Evolutionary conservation across 2,329 filamentous ascomycete species (phyloP).

Genomic region (Fusarium sarcochroum): DNA sequence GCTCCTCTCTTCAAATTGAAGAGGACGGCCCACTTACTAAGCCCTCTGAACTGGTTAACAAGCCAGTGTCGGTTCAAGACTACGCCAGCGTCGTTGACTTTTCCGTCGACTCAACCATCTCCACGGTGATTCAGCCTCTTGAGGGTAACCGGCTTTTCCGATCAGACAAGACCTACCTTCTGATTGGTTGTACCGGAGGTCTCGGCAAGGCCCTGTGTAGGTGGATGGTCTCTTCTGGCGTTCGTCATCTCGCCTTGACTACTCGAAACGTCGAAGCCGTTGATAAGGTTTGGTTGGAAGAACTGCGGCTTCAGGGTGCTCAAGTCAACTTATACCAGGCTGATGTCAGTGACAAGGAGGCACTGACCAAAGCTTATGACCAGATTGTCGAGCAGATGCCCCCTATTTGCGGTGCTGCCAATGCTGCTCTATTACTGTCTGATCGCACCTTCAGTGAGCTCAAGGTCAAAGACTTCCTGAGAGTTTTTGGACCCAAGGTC

Average conservation of each 20-base stretch:
- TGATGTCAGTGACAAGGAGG: constrained; percentile 28
- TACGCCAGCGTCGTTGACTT: constrained; percentile 7
- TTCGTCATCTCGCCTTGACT: constrained; percentile 8
- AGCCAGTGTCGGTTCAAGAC: not conserved
- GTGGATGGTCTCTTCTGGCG: constrained; percentile 7
- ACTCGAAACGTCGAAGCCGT: constrained; percentile 1
- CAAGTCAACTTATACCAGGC: constrained; percentile 6
- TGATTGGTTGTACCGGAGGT: constrained; percentile 7
- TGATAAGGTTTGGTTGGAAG: not conserved
- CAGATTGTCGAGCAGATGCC: constrained; percentile 28
- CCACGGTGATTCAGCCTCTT: constrained; percentile 2
- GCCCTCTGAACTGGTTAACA: not conserved
- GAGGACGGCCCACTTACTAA: not conserved
- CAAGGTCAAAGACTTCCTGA: not conserved
- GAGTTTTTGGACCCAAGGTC: constrained; percentile 18
- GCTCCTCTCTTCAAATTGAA: not conserved
- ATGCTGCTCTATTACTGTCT: constrained; percentile 17
- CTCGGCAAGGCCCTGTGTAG: constrained; percentile 6
- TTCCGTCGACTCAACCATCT: not conserved
- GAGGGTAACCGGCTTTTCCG: not conserved
- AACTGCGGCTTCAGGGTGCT: constrained; percentile 1
- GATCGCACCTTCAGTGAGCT: constrained; percentile 9
- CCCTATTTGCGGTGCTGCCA: constrained; percentile 13
- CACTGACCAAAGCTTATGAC: constrained; percentile 17
- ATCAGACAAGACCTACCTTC: constrained; percentile 4